These are phyloP conservation scores for Dianthus caryophyllus DNA, from an alignment of 148 eudicot genomes.

Conservation along the genomic window DNA sequence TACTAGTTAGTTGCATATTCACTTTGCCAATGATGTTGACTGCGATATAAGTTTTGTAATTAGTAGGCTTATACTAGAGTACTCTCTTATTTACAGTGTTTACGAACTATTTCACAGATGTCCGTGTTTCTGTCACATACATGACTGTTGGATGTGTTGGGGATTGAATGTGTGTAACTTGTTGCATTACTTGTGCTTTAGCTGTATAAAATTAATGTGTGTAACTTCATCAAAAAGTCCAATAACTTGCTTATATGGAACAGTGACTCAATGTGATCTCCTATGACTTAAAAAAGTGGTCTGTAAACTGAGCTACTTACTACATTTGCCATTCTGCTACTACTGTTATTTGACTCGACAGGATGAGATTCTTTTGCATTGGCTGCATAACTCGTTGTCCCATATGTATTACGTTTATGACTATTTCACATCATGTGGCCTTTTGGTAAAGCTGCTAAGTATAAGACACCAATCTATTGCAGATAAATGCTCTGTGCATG, in stretches of 20 bases:
- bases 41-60: neutral
- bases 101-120: neutral
- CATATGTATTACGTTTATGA: neutral
- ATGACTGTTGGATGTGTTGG: neutral
- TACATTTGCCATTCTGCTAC: neutral
- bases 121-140: neutral
- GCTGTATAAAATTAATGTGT: no score
- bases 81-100: neutral
- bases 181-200: no score
- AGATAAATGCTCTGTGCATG: conserved; percentile 97
- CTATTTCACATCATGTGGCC: neutral
- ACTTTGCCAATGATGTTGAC: neutral
- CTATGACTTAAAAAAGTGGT: neutral
- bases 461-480: conserved; percentile 26
- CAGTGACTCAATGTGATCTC: neutral
- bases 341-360: neutral
- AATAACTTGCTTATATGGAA: neutral
- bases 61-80: neutral
- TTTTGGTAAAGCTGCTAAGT: conserved; percentile 4
- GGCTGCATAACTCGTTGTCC: neutral
- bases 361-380: neutral
- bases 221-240: neutral
- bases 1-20: neutral
- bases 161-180: neutral
- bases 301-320: neutral